Percentiles rank a stretch among this genome's conserved stretches.
phyloP scores from a whole-genome alignment of 768 basidiomycete species.

The Mycena vulgaris region DNA sequence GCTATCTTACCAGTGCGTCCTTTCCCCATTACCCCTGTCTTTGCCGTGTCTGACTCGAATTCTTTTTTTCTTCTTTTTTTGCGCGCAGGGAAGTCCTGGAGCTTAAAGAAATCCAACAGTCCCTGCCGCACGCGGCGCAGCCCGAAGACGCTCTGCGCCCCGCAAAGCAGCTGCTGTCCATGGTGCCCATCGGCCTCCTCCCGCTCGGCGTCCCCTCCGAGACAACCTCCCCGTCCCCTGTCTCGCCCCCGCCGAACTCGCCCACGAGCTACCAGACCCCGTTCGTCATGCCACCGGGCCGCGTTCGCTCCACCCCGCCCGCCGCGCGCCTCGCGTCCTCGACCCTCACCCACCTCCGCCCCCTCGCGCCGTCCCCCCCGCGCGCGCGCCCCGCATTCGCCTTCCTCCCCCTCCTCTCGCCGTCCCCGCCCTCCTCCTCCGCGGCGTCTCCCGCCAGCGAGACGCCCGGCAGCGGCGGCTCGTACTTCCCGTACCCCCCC shows the following conservation, averaged over 20 bases:
- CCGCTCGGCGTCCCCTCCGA: conserved; percentile 61
- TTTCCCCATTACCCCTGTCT: neutral
- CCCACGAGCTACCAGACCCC: conserved; percentile 1
- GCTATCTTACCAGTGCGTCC: conserved; percentile 78
- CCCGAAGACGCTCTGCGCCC: conserved; percentile 60
- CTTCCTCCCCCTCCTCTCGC: conserved; percentile 33
- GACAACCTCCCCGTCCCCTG: neutral
- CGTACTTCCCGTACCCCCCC: conserved; percentile 31
- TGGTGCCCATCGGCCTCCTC: conserved; percentile 76
- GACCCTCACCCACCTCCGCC: conserved; percentile 35
- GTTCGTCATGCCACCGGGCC: conserved; percentile 39
- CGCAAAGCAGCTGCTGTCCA: conserved; percentile 59
- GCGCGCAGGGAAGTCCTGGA: conserved; percentile 73
- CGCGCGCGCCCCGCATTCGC: conserved; percentile 25
- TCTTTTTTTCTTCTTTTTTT: conserved; percentile 7
- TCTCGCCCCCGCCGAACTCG: neutral
- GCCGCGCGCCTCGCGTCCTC: conserved; percentile 30
- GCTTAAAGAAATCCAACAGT: conserved; percentile 77
- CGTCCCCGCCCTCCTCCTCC: conserved; percentile 8
- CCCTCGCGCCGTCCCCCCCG: conserved; percentile 16
- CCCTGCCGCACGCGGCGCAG: conserved; percentile 72
- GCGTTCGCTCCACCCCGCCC: conserved; percentile 1
- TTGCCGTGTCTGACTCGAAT: conserved; percentile 5
- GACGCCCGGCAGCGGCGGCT: neutral
- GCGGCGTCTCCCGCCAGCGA: too few species aligned